Conservation (phyloP, 2,329 filamentous ascomycete genomes). For the Colletotrichum tamarilloi region DNA sequence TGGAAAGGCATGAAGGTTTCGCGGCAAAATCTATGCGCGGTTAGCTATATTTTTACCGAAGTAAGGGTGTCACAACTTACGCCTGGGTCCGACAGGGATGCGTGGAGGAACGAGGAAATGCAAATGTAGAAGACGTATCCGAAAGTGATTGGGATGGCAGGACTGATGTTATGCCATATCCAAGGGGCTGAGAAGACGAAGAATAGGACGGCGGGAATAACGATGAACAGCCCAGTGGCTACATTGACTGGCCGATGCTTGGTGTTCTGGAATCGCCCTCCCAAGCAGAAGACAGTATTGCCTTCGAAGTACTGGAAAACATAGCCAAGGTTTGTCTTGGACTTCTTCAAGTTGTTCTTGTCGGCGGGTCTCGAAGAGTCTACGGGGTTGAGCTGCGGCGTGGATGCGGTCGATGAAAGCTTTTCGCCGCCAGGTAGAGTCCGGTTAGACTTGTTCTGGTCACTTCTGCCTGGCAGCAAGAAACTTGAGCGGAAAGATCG, state of each 20-base stretch:
- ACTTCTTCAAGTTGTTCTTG: conserved; percentile 33
- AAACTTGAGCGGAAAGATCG: conserved; percentile 83
- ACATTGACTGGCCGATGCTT: conserved; percentile 89
- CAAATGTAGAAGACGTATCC: conserved; percentile 92
- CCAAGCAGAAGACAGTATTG: conserved; percentile 90
- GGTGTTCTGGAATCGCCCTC: conserved; percentile 89
- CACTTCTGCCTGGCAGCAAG: conserved; percentile 69
- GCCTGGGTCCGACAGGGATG: conserved; percentile 91
- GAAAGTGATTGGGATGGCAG: conserved; percentile 89
- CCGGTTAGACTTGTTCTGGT: conserved; percentile 62
- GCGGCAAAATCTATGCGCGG: conserved; percentile 79
- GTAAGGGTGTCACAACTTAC: conserved; percentile 66
- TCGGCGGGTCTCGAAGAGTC: conserved; percentile 46
- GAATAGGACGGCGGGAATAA: conserved; percentile 84
- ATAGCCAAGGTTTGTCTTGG: conserved; percentile 59
- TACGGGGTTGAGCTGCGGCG: conserved; percentile 70
- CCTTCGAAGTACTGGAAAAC: conserved; percentile 84
- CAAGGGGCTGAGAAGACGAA: conserved; percentile 87
- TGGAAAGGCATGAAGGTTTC: conserved; percentile 92
- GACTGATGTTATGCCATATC: conserved; percentile 87
- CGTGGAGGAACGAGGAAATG: conserved; percentile 93
- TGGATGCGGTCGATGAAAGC: conserved; percentile 83
- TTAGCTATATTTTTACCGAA: background rate
- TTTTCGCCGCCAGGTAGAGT: conserved; percentile 80
- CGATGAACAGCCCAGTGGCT: conserved; percentile 82